phyloP scores from a whole-genome alignment of 2,329 filamentous ascomycete species.

The Venturia carpophila region DNA sequence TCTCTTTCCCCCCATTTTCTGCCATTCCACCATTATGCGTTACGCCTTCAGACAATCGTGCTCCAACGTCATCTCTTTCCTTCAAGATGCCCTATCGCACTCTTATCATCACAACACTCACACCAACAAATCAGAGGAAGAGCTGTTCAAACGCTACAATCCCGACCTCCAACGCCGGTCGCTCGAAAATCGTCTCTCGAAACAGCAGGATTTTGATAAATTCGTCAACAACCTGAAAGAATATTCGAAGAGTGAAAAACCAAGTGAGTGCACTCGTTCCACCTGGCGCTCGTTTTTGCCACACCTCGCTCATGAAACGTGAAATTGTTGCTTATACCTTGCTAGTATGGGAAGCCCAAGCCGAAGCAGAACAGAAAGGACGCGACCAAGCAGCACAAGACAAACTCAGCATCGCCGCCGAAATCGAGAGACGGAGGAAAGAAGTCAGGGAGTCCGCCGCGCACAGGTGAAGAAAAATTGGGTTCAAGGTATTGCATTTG shows the following conservation, averaged over 20 bases:
- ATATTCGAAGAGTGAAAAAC: constrained; percentile 84
- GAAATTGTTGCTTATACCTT: not conserved
- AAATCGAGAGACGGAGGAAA: constrained; percentile 11
- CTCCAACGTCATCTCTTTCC: not conserved
- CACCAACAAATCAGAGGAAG: constrained; percentile 54
- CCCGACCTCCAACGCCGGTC: constrained; percentile 87
- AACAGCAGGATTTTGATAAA: constrained; percentile 79
- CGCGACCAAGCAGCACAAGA: constrained; percentile 29
- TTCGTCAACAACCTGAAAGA: constrained; percentile 80
- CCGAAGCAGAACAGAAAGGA: constrained; percentile 20
- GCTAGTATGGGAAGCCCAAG: constrained; percentile 21
- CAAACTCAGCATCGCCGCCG: constrained; percentile 20
- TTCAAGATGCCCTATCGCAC: not conserved
- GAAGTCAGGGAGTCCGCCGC: constrained; percentile 1
- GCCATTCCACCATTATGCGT: not conserved
- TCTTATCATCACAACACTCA: not conserved
- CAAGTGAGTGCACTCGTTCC: constrained; percentile 52
- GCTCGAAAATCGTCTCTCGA: constrained; percentile 67
- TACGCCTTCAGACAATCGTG: constrained; percentile 2
- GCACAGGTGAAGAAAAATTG: not conserved
- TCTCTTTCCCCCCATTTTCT: not conserved
- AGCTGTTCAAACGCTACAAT: constrained; percentile 84
- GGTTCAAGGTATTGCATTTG: not conserved
- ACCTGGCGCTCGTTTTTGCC: not conserved
- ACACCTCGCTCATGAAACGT: not conserved